phyloP scores from a whole-genome alignment of 441 rosid genomes.

The Daphne laureola region DNA sequence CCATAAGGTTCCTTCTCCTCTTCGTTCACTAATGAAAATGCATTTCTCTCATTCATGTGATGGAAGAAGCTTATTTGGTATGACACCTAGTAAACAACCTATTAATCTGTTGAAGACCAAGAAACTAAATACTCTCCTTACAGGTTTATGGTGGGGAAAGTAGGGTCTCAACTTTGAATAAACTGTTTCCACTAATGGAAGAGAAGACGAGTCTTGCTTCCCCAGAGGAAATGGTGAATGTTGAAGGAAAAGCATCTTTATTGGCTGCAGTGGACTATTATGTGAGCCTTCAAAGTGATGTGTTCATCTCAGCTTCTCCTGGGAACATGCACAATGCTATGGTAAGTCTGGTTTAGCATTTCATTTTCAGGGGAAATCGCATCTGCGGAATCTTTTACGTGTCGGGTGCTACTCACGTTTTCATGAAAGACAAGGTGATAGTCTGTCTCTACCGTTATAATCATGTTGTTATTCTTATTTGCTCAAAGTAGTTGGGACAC shows the following conservation, averaged over 20 bases:
- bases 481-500: slow-evolving; percentile 34
- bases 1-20: slow-evolving; percentile 34
- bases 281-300: slow-evolving; percentile 56
- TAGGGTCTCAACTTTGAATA: slow-evolving; percentile 47
- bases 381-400: background rate
- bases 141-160: slow-evolving; percentile 76
- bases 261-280: slow-evolving; percentile 64
- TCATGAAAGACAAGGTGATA: background rate
- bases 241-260: slow-evolving; percentile 54
- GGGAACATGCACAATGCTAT: slow-evolving; percentile 77
- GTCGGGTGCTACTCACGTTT: background rate
- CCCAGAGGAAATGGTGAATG: slow-evolving; percentile 31
- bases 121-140: slow-evolving; percentile 2
- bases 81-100: background rate
- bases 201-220: slow-evolving; percentile 63
- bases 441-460: background rate
- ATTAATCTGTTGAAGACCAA: no score
- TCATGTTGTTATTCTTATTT: background rate
- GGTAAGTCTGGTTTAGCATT: slow-evolving; percentile 16
- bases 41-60: background rate
- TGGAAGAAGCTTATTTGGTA: no score
- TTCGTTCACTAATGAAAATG: slow-evolving; percentile 2
- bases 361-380: background rate
- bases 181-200: slow-evolving; percentile 54
- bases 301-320: slow-evolving; percentile 74